A percentile compares a stretch with the other conserved stretches of the same genome.
Evolutionary conservation across 495 filamentous ascomycete genomes (phyloP).

Genomic region (Alectoria sarmentosa): DNA sequence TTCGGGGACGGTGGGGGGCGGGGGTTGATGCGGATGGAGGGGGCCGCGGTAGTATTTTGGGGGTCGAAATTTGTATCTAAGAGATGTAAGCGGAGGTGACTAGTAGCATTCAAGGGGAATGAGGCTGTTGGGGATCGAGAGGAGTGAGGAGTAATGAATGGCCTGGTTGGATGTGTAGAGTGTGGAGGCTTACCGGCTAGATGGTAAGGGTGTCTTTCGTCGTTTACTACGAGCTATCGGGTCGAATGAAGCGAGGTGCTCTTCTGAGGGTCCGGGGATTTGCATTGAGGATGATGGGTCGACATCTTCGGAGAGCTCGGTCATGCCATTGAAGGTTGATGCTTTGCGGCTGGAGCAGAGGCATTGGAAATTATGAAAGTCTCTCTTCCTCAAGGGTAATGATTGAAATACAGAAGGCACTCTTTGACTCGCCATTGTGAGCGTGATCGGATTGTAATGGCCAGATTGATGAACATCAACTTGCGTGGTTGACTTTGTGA

Average conservation of each 20-base stretch:
- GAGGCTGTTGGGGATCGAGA: background rate
- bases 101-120: background rate
- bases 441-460: background rate
- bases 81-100: slow-evolving; percentile 21
- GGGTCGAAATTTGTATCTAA: slow-evolving; percentile 84
- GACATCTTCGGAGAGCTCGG: slow-evolving; percentile 34
- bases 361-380: slow-evolving; percentile 11
- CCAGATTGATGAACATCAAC: background rate
- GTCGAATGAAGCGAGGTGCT: slow-evolving; percentile 44
- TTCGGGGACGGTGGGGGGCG: slow-evolving; percentile 70
- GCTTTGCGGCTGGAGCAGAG: slow-evolving; percentile 16
- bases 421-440: slow-evolving; percentile 15
- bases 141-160: background rate
- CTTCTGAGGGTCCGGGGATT: slow-evolving; percentile 29
- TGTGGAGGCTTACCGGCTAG: slow-evolving; percentile 51
- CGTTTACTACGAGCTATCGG: slow-evolving; percentile 46
- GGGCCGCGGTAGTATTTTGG: slow-evolving; percentile 92
- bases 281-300: slow-evolving; percentile 37
- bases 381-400: background rate
- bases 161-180: background rate
- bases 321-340: slow-evolving; percentile 20
- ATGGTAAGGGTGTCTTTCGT: slow-evolving; percentile 52
- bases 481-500: background rate
- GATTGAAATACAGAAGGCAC: background rate
- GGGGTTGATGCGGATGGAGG: slow-evolving; percentile 84